Conservation (phyloP, 2,329 filamentous ascomycete species). For the Ceratocystis cacaofunesta region DNA sequence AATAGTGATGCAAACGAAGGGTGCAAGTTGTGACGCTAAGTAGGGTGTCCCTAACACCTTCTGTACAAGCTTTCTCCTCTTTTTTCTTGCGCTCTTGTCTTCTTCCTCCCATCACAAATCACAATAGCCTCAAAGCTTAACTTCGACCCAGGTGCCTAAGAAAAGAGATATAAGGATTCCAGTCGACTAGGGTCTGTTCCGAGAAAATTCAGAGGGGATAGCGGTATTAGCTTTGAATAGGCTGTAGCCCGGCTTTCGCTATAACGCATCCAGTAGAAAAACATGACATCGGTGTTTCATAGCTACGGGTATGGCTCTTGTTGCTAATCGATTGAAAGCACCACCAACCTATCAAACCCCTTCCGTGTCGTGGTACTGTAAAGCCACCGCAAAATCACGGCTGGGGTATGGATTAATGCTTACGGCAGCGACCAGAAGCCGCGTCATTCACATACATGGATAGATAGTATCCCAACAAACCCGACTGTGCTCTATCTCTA, state of each 20-base stretch:
- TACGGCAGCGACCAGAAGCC: not conserved
- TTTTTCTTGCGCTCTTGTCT: not conserved
- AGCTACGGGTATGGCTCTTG: not conserved
- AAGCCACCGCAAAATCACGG: too few species aligned
- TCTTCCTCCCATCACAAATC: not conserved
- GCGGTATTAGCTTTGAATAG: not conserved
- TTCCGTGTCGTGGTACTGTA: too few species aligned
- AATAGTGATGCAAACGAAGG: not conserved
- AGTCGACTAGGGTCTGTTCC: not conserved
- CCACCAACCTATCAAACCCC: too few species aligned
- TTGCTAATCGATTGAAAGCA: too few species aligned
- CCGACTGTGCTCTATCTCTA: too few species aligned
- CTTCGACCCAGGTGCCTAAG: not conserved
- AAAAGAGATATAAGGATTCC: not conserved
- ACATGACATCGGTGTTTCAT: not conserved
- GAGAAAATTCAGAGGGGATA: not conserved
- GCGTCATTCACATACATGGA: not conserved
- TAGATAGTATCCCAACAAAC: too few species aligned
- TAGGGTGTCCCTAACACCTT: not conserved
- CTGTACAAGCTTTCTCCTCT: not conserved
- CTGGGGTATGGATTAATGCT: too few species aligned
- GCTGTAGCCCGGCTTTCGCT: not conserved
- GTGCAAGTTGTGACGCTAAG: not conserved
- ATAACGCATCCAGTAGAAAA: not conserved
- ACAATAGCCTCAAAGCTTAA: slow-evolving; percentile 1